Conservation (phyloP, 2,329 filamentous ascomycete genomes). For the Coccinonectria pachysandricola region DNA sequence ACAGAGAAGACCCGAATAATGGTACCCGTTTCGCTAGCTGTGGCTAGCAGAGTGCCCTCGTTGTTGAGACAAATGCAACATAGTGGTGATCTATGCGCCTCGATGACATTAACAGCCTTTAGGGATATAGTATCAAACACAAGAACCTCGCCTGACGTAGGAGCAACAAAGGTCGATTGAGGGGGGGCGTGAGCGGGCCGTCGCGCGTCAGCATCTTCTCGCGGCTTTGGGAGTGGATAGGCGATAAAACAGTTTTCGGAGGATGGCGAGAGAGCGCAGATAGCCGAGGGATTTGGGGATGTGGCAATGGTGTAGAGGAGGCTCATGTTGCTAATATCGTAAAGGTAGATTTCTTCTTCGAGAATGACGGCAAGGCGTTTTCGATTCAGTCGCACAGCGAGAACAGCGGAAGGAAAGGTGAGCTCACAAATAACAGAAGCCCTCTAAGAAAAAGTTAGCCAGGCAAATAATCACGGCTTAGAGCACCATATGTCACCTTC, state of each 20-base stretch:
- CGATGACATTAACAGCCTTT: conserved; percentile 89
- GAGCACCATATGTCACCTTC: conserved; percentile 49
- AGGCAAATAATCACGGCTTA: neutral
- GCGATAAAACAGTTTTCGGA: conserved; percentile 94
- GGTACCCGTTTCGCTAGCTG: conserved; percentile 92
- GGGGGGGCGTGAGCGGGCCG: conserved; percentile 78
- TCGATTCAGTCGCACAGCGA: conserved; percentile 86
- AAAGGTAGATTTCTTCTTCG: conserved; percentile 94
- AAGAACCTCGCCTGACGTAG: conserved; percentile 83
- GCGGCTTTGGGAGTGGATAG: conserved; percentile 73
- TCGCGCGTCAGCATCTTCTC: conserved; percentile 46
- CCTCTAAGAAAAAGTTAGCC: conserved; percentile 29
- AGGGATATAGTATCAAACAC: conserved; percentile 84
- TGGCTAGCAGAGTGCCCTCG: conserved; percentile 84
- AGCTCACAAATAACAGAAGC: conserved; percentile 91
- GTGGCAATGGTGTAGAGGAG: conserved; percentile 87
- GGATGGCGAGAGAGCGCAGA: conserved; percentile 86
- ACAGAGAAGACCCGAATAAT: conserved; percentile 95
- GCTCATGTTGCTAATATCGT: conserved; percentile 98
- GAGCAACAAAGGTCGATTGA: conserved; percentile 63
- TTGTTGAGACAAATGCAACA: conserved; percentile 87
- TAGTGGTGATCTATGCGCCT: conserved; percentile 85
- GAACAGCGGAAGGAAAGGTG: conserved; percentile 92
- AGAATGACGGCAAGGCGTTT: conserved; percentile 89
- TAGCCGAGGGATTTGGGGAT: conserved; percentile 83